These are phyloP conservation scores for Leersia perrieri DNA, from an alignment of 176 grass and related monocot species.

Conservation along the genomic window DNA sequence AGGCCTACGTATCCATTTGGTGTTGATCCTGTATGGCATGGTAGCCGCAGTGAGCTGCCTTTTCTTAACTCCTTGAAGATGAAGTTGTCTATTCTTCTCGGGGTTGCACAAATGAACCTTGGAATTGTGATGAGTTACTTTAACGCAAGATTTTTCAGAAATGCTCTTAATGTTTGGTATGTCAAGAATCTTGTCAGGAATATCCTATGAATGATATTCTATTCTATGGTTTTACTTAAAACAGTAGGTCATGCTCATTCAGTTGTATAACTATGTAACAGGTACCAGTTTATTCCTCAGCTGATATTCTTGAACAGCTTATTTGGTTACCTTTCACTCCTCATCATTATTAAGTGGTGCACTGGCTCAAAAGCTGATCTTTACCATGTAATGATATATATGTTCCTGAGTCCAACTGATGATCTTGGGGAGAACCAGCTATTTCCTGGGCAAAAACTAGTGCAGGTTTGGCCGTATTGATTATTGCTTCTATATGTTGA, in stretches of 20 bases:
- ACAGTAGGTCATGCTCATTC: constrained; percentile 11
- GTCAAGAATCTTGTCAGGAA: constrained; percentile 12
- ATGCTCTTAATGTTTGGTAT: constrained; percentile 69
- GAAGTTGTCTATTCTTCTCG: constrained; percentile 96
- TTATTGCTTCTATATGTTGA: not conserved
- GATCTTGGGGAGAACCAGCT: constrained; percentile 88
- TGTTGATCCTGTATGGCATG: constrained; percentile 83
- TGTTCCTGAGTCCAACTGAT: constrained; percentile 89
- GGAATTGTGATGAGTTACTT: constrained; percentile 91
- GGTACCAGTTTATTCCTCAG: constrained; percentile 90
- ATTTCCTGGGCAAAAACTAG: constrained; percentile 75
- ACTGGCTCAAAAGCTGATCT: constrained; percentile 80
- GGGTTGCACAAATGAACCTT: constrained; percentile 93
- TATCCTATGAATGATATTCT: not conserved
- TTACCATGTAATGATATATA: constrained; percentile 99
- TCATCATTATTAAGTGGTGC: constrained; percentile 93
- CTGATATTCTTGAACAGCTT: constrained; percentile 94
- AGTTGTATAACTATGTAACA: constrained; percentile 28
- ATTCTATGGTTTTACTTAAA: not conserved
- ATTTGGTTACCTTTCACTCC: constrained; percentile 89
- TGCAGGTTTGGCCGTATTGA: constrained; percentile 62
- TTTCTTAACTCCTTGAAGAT: constrained; percentile 98
- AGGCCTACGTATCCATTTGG: constrained; percentile 74
- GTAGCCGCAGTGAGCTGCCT: constrained; percentile 76
- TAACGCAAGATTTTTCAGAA: constrained; percentile 79